A percentile compares a stretch with the other conserved stretches of the same genome.
Conservation (phyloP, 257 asterid species). For the Perilla frutescens region DNA sequence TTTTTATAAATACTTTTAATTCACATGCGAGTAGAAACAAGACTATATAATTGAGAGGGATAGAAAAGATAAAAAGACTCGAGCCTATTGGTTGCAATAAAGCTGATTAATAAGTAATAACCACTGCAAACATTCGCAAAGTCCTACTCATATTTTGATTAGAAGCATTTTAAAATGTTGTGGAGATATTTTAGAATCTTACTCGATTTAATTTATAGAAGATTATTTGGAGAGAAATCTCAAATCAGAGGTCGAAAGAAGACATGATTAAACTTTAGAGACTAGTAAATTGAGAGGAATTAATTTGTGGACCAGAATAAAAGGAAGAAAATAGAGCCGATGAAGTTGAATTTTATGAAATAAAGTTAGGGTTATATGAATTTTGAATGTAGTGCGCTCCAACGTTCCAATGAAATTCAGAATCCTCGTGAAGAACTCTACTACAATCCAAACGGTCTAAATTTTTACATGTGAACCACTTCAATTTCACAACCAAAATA, state of each 20-base stretch:
- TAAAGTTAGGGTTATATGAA: neutral
- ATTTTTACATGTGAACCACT: slow-evolving; percentile 64
- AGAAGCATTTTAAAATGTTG: neutral
- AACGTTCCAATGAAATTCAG: slow-evolving; percentile 58
- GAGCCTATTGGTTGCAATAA: neutral
- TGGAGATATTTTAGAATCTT: no score
- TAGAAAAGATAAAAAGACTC: neutral
- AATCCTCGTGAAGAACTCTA: slow-evolving; percentile 63
- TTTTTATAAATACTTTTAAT: no score
- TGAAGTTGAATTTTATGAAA: slow-evolving; percentile 11
- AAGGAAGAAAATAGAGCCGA: neutral
- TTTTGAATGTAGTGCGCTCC: slow-evolving; percentile 81
- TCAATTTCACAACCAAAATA: slow-evolving; percentile 37
- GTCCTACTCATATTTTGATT: neutral
- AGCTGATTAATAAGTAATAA: neutral
- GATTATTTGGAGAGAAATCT: neutral
- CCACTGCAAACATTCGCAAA: neutral
- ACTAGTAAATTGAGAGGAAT: neutral
- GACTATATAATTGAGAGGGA: no score
- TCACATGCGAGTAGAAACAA: no score
- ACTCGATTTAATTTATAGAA: no score
- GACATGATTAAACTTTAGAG: neutral
- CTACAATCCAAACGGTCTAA: slow-evolving; percentile 64
- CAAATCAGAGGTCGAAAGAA: neutral
- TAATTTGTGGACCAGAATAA: slow-evolving; percentile 32